These are phyloP conservation scores for Cytospora leucostoma DNA, from an alignment of 2,329 filamentous ascomycete genomes.

Conservation along the genomic window DNA sequence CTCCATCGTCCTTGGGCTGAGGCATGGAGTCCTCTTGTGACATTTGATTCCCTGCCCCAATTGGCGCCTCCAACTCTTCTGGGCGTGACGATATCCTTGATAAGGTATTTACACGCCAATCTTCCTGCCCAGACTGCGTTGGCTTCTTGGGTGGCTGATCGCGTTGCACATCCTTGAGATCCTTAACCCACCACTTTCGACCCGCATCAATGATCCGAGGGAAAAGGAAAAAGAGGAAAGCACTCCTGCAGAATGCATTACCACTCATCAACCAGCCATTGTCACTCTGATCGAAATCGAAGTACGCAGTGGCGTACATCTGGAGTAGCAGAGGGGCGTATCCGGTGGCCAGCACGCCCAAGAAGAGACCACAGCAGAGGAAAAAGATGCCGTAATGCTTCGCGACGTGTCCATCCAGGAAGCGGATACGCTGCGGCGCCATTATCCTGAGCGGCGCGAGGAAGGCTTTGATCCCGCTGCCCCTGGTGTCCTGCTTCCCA, in stretches of 20 bases:
- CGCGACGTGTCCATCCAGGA: slow-evolving; percentile 49
- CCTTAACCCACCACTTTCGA: slow-evolving; percentile 42
- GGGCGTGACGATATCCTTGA: slow-evolving; percentile 41
- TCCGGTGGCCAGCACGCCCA: slow-evolving; percentile 65
- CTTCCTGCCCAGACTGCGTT: not conserved
- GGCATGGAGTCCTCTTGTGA: slow-evolving; percentile 49
- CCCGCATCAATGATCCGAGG: slow-evolving; percentile 52
- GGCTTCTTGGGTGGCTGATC: slow-evolving; percentile 30
- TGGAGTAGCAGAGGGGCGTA: slow-evolving; percentile 64
- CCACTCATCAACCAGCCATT: slow-evolving; percentile 57
- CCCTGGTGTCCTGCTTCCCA: slow-evolving; percentile 35
- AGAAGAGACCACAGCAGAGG: slow-evolving; percentile 64
- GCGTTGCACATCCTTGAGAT: slow-evolving; percentile 38
- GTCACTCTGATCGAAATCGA: slow-evolving; percentile 51
- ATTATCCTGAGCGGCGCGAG: slow-evolving; percentile 64
- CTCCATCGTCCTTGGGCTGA: slow-evolving; percentile 34
- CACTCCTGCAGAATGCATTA: slow-evolving; percentile 51
- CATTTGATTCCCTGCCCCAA: slow-evolving; percentile 35
- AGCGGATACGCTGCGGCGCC: slow-evolving; percentile 54
- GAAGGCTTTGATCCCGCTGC: slow-evolving; percentile 52
- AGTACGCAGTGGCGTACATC: slow-evolving; percentile 55
- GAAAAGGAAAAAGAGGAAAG: slow-evolving; percentile 55
- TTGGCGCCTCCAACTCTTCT: slow-evolving; percentile 44
- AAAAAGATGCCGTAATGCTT: slow-evolving; percentile 63
- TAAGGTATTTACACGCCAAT: slow-evolving; percentile 10